A percentile compares a stretch with the other conserved stretches of the same genome.
These are phyloP conservation scores for Phylloporus scabripes DNA, from an alignment of 768 basidiomycete genomes.

Conservation along the genomic window DNA sequence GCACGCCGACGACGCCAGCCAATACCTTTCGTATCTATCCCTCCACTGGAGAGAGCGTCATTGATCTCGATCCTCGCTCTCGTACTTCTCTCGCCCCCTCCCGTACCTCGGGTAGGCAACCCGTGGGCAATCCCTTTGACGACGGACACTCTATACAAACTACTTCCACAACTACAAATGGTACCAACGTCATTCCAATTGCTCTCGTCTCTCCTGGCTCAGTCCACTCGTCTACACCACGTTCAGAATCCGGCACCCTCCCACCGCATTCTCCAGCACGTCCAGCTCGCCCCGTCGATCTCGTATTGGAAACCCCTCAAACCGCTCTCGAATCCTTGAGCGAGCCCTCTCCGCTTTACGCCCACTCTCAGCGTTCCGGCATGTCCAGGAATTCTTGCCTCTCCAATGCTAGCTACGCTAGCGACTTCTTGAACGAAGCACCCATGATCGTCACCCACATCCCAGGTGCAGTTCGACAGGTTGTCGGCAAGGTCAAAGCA, in stretches of 20 bases:
- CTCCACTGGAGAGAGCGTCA: conserved; percentile 43
- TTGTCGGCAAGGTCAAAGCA: conserved; percentile 72
- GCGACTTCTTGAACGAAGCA: conserved; percentile 75
- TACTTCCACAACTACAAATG: conserved; percentile 61
- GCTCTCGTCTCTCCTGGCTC: conserved; percentile 67
- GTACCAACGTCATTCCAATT: conserved; percentile 84
- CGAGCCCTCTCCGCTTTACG: conserved; percentile 31
- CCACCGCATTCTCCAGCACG: conserved; percentile 42
- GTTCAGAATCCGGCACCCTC: conserved; percentile 27
- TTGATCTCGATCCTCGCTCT: conserved; percentile 56
- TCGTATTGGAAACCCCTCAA: conserved; percentile 58
- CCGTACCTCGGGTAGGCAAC: conserved; percentile 17
- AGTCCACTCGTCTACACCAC: conserved; percentile 27
- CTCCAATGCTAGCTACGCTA: conserved; percentile 69
- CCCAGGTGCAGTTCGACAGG: conserved; percentile 59
- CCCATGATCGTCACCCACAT: conserved; percentile 75
- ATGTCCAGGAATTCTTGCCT: conserved; percentile 63
- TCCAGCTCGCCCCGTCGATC: conserved; percentile 53
- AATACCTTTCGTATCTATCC: conserved; percentile 47
- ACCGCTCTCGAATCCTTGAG: conserved; percentile 49
- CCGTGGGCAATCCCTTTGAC: conserved; percentile 62
- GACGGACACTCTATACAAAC: conserved; percentile 80
- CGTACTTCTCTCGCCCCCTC: conserved; percentile 25
- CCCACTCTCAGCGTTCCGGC: conserved; percentile 50
- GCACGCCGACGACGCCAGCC: conserved; percentile 4